Base-by-base conservation (phyloP, 371 early-diverging fungal species). In the Mucor racemosus region DNA sequence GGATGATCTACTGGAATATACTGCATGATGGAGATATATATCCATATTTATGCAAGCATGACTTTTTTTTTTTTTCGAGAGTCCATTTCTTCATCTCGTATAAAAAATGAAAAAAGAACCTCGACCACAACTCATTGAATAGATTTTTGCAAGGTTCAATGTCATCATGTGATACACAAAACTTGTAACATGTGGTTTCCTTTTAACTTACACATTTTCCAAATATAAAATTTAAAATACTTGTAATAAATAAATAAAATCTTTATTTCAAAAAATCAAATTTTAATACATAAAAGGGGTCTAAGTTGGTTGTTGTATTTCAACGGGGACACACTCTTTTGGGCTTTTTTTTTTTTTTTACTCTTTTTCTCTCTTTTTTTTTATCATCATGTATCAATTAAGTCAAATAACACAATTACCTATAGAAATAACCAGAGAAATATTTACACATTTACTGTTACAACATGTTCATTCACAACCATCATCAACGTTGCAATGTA, bases 391-490 rank as follows among this genome's bases (percentile, higher is more conserved):
- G 19, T 44, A 11, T 33, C 31, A 46, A 7, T 33, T 31, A 9
- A 33, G 34, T 60, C 44, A 44, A 10, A 10, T 44, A 31, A 14
- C 41, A 17, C 15, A 46, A n/a, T 6, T 54, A n/a, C 62, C 62
- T 8, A 54, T 62, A 2, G 62, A 62, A 40, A 62, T 62, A 9
- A 53, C 35, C 8, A 53, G 54, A 40, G 62, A 62, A 62, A 62
- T 62, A 38, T 62, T 62, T 54, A 19, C 15, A 8, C 26, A 53
- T 10, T 13, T 62, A 5, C n/a, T 34, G 7, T 8, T 60, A 6
- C 60, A 60, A 13, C 42, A 60, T 58, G 39, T 19, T 31, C 33
- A 41, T 40, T 21, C 31, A 10, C 40, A 17, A 7, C n/a, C 35
- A 44, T 44, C 44, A 17, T n/a, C 44, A 7, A 7, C 44, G n/a